Evolutionary conservation across 2,329 filamentous ascomycete species (phyloP).

Genomic region (Nigrospora oryzae): DNA sequence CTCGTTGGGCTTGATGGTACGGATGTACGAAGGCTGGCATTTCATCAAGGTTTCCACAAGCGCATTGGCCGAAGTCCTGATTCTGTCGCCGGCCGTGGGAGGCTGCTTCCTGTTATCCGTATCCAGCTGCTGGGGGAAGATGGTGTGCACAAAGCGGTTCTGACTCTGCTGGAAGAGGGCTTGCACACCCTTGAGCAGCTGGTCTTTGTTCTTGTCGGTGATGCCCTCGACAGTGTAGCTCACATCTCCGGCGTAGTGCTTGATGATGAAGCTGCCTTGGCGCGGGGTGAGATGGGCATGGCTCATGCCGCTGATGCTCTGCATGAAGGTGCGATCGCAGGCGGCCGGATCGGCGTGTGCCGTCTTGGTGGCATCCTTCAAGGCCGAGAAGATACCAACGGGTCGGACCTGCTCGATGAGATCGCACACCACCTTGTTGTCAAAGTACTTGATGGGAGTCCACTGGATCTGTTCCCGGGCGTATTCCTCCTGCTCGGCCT

Average conservation of each 20-base stretch:
- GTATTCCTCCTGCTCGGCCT: constrained; percentile 97
- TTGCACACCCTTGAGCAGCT: constrained; percentile 86
- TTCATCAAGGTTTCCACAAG: constrained; percentile 95
- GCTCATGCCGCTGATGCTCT: constrained; percentile 81
- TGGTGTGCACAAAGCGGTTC: constrained; percentile 75
- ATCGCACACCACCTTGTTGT: constrained; percentile 98
- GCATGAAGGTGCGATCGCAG: constrained; percentile 93
- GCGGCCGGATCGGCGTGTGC: constrained; percentile 91
- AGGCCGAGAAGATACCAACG: constrained; percentile 84
- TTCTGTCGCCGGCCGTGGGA: constrained; percentile 92
- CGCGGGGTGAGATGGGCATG: constrained; percentile 87
- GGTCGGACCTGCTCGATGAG: constrained; percentile 88
- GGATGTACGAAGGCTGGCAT: constrained; percentile 93
- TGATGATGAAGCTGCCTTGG: constrained; percentile 95
- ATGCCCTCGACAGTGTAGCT: constrained; percentile 91
- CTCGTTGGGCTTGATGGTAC: constrained; percentile 98
- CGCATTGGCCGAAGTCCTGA: constrained; percentile 89
- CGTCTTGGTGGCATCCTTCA: constrained; percentile 98
- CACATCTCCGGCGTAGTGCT: constrained; percentile 97
- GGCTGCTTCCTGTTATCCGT: constrained; percentile 92
- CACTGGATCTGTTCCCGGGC: constrained; percentile 92
- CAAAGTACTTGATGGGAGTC: constrained; percentile 98
- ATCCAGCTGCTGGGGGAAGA: constrained; percentile 91
- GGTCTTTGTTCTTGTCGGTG: constrained; percentile 99
- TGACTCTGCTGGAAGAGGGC: constrained; percentile 77